Conservation (phyloP, 2,329 filamentous ascomycete species). For the Trichoderma sp. region DNA sequence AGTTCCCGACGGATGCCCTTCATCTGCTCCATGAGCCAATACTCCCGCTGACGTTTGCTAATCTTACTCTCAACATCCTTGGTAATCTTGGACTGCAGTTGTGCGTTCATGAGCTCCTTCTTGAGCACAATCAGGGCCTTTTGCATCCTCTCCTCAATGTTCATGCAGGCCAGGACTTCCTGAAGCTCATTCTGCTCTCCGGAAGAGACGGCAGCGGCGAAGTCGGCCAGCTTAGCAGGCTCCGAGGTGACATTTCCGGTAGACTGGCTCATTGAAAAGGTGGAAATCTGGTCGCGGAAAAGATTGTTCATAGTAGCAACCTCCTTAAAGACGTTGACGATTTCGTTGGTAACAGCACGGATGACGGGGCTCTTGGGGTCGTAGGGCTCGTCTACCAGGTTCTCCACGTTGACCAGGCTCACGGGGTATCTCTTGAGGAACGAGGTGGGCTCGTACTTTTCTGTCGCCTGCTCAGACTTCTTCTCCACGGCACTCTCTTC, state of each 20-base stretch:
- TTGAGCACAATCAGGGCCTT: slow-evolving; percentile 91
- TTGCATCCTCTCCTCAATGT: slow-evolving; percentile 87
- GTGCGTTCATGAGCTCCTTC: slow-evolving; percentile 97
- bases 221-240: slow-evolving; percentile 91
- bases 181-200: slow-evolving; percentile 91
- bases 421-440: slow-evolving; percentile 91
- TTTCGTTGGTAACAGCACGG: slow-evolving; percentile 90
- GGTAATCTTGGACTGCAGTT: slow-evolving; percentile 93
- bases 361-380: slow-evolving; percentile 89
- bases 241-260: slow-evolving; percentile 94
- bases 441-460: slow-evolving; percentile 79
- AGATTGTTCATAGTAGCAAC: slow-evolving; percentile 90
- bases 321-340: slow-evolving; percentile 98
- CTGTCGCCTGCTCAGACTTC: slow-evolving; percentile 48
- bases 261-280: slow-evolving; percentile 92
- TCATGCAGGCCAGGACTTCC: slow-evolving; percentile 81
- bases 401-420: slow-evolving; percentile 93
- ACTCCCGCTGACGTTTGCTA: slow-evolving; percentile 93
- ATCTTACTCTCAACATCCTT: slow-evolving; percentile 98
- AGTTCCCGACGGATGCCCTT: slow-evolving; percentile 95
- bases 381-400: slow-evolving; percentile 81
- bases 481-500: slow-evolving; percentile 73
- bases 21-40: slow-evolving; percentile 99
- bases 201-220: slow-evolving; percentile 93
- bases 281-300: slow-evolving; percentile 95